Base-by-base conservation (phyloP, 83 land plant species). In the Picea engelmannii region DNA sequence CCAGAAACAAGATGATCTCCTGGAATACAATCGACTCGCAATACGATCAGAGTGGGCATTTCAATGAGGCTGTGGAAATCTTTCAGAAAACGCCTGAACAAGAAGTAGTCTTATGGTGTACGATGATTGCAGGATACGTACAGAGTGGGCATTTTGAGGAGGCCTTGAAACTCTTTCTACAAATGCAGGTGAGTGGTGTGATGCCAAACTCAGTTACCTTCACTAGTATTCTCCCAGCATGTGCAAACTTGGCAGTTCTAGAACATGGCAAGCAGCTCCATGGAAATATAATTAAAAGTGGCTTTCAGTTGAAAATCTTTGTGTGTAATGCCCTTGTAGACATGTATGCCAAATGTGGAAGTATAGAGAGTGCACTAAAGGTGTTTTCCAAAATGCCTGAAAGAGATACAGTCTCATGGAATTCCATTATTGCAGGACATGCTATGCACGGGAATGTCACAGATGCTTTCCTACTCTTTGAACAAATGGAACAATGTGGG, bases 51-150 rank as follows among this genome's bases (percentile, higher is more conserved):
- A n/a, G n/a, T n/a, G n/a, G n/a, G n/a, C n/a, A n/a, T 12, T 52
- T 86, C 55, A 15, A 66, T 1, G 83, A 86, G 59, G 88, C 85
- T 1, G 49, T 78, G 3, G 1, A 8, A 20, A 18, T 86, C 59
- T 86, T 86, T 77, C 69, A 83, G 4, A 17, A 76, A 66, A 86
- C 81, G n/a, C 62, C 20, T 23, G 42, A 76, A 18, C 82, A 80
- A 35, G 80, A 62, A n/a, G n/a, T n/a, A n/a, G n/a, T n/a, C n/a
- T n/a, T 83, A 59, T 80, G 76, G 66, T 88, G 16, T 78, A 87
- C 47, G 85, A 84, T 84, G 84, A 78, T 88, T 44, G 20, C 86
- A 9, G 89, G 89, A 4, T 84, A 80, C 79, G 80, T 66, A 9
- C 76, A 78, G 62, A 74, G 67, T 44, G 87, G 87, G n/a, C 73